Evolutionary conservation across 106 monocot genomes (phyloP), one percentile per base, ranked within the genome.

Genomic region (Acorus calamus): DNA sequence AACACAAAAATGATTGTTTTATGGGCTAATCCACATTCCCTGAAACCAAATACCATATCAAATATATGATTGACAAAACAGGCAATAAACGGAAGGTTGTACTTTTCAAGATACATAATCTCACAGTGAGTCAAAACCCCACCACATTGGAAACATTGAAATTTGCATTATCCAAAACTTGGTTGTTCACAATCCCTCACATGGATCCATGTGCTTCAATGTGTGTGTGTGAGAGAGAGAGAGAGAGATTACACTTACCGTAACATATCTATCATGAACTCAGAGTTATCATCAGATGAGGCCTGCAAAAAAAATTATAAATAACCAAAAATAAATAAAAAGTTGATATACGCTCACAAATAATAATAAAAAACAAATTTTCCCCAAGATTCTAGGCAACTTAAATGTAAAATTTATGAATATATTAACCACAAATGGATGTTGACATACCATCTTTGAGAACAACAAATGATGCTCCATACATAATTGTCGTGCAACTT

Each of bases 401-500:
- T 28, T 28, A 28, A 28, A 28, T 28, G 28, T 28, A 28, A 28
- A 28, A 28, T 28, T 4, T n/a, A 63, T n/a, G 71, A 69, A 47
- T 60, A 46, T 58, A 66, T 44, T 45, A 60, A 54, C 4, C 7
- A 66, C 46, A 12, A 62, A 10, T 45, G 6, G 7, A 50, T 3
- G 50, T 60, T 47, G 42, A 70, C 53, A 1, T 84, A 98, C 96
- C 88, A 77, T 80, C 79, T 90, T 98, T 50, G 92, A 98, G 79
- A 98, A 98, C 42, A 78, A 52, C 28, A 98, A 70, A 14, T 86
- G 69, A 71, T 88, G 81, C 61, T 88, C 98, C 77, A 81, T 48
- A 67, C 98, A 98, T 64, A 98, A 65, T 62, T 98, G 92, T 57
- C 83, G 80, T 58, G 98, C 98, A 77, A 92, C 92, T 98, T 98